These are phyloP conservation scores for Boechera stricta DNA, from an alignment of 345 rosid genomes.

Conservation along the genomic window DNA sequence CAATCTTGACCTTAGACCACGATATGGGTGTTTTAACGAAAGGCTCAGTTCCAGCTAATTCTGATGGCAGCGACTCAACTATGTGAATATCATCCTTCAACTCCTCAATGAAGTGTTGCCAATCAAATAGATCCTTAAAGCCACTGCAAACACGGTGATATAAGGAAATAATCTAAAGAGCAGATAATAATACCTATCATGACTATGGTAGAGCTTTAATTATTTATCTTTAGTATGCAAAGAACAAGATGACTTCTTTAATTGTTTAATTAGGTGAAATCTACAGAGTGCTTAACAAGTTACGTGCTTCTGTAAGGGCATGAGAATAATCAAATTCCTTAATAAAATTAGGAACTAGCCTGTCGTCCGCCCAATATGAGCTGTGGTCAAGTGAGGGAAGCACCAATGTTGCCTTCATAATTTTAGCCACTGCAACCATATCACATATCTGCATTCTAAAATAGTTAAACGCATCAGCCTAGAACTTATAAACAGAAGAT, in stretches of 20 bases:
- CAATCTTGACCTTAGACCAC: constrained; percentile 82
- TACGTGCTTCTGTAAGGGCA: constrained; percentile 1
- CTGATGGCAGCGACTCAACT: constrained; percentile 76
- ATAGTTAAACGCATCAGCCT: constrained; percentile 55
- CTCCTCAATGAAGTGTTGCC: constrained; percentile 84
- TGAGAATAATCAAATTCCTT: neutral
- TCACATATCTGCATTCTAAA: constrained; percentile 94
- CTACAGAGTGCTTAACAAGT: constrained; percentile 2
- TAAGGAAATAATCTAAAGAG: constrained; percentile 20
- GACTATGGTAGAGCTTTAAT: constrained; percentile 8
- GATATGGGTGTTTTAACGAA: constrained; percentile 86
- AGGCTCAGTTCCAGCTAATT: constrained; percentile 64
- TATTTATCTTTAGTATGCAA: constrained; percentile 9
- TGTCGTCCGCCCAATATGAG: constrained; percentile 94
- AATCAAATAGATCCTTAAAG: constrained; percentile 92
- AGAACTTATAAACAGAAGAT: constrained; percentile 21
- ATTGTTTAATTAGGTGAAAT: constrained; percentile 2
- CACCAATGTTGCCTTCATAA: constrained; percentile 89
- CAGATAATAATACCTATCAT: constrained; percentile 21
- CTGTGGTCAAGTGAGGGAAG: constrained; percentile 94
- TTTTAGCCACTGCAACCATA: constrained; percentile 92
- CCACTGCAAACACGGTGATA: constrained; percentile 56
- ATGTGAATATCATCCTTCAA: constrained; percentile 82
- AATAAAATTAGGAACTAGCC: constrained; percentile 47
- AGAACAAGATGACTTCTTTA: neutral